These are phyloP conservation scores for Elymus sibiricus DNA, from an alignment of 176 grass and related monocot genomes.

Conservation along the genomic window DNA sequence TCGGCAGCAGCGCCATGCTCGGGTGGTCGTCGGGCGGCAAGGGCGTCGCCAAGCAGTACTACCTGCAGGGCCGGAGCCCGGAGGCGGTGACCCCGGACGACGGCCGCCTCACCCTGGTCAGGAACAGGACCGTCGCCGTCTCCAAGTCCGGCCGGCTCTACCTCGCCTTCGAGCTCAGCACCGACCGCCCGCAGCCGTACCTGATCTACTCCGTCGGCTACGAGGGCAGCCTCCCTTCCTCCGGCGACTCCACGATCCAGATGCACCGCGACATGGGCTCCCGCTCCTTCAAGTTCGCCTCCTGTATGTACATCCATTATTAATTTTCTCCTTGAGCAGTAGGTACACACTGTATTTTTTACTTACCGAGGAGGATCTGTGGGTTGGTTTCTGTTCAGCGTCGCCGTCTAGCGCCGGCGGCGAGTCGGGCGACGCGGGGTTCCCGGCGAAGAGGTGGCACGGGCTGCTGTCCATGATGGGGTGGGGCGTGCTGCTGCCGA, in stretches of 20 bases:
- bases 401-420: background rate
- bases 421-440: background rate
- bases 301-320: conserved; percentile 21
- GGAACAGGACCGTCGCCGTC: conserved; percentile 35
- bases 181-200: conserved; percentile 45
- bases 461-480: conserved; percentile 61
- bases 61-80: conserved; percentile 50
- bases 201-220: conserved; percentile 72
- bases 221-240: conserved; percentile 38
- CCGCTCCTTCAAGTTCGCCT: conserved; percentile 48
- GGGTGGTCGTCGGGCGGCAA: conserved; percentile 54
- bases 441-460: conserved; percentile 41
- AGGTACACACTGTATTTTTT: background rate
- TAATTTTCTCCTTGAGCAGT: background rate
- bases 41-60: conserved; percentile 67
- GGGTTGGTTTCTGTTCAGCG: background rate
- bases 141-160: conserved; percentile 47
- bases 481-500: conserved; percentile 80
- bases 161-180: conserved; percentile 77
- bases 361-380: background rate
- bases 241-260: conserved; percentile 5
- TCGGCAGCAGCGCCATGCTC: conserved; percentile 80
- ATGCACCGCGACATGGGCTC: conserved; percentile 39
- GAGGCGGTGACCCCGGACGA: conserved; percentile 38
- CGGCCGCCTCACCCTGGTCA: conserved; percentile 51